Conservation (phyloP, 345 rosid genomes). For the Excoecaria agallocha region DNA sequence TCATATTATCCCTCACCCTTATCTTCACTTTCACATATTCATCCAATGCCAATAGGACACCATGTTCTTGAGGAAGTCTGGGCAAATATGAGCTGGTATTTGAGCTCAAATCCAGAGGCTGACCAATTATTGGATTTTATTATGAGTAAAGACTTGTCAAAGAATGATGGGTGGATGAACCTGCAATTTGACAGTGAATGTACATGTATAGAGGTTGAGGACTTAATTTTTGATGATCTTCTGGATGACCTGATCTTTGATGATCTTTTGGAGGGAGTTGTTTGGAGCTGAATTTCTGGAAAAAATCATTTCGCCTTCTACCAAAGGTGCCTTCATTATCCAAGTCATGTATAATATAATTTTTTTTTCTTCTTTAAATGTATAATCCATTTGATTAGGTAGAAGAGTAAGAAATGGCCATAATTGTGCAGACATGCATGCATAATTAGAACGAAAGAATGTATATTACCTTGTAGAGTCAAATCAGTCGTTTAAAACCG, state of each 20-base stretch:
- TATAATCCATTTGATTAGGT: not conserved
- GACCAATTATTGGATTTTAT: conserved; percentile 47
- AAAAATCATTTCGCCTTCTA: not conserved
- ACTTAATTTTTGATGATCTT: conserved; percentile 63
- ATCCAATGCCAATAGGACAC: conserved; percentile 55
- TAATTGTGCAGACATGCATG: no score
- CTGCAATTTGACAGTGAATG: conserved; percentile 71
- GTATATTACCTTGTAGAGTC: not conserved
- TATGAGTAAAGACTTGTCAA: conserved; percentile 48
- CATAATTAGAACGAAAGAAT: no score
- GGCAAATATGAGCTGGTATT: conserved; percentile 53
- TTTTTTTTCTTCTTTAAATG: not conserved
- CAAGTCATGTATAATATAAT: not conserved
- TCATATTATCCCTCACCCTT: conserved; percentile 52
- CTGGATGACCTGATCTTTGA: conserved; percentile 43
- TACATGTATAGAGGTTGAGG: conserved; percentile 67
- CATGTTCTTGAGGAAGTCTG: conserved; percentile 69
- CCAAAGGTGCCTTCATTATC: not conserved
- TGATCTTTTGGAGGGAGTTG: not conserved
- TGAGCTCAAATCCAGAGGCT: conserved; percentile 31
- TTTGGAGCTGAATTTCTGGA: conserved; percentile 13
- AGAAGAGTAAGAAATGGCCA: no score
- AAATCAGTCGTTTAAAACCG: no score
- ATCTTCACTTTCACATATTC: conserved; percentile 47
- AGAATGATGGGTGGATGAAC: conserved; percentile 73